Base-by-base conservation (phyloP, 1,139 yeast genomes). In the Hemisphaericaspora subhashii region DNA sequence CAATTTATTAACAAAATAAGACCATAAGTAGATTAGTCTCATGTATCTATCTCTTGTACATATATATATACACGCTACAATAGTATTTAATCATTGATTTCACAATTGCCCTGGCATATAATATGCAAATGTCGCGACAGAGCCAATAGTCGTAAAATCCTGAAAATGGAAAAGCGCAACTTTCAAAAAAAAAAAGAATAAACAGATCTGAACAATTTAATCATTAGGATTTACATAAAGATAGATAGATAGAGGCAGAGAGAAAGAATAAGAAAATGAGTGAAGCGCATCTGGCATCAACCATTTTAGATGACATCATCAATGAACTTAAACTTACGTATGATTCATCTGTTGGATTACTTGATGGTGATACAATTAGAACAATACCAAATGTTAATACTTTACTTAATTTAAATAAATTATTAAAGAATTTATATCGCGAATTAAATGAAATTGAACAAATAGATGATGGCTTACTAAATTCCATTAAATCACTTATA, bases 311-410 rank as follows among this genome's bases (percentile, higher is more conserved):
- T 36, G 76, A 75, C 43, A 74, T 83, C 16, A 64, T 83, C 37
- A 64, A 65, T 37, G 79, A 77, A 48, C 60, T 82, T 31, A 68
- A 72, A 38, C 60, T 83, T 43, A 65, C 75, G 1, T 83, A 79
- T 52, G 86, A 82, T 51, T 65, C 76, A 6, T 76, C 79, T 26
- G 66, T 74, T 12, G 88, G 89, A 1, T 57, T 77, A 37, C 60
- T 83, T 24, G 82, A 74, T 46, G 89, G 90, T 0, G 81, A 78
- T 20, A 57, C 72, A 14, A 66, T 77, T 1, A 62, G 75, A 24
- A 62, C 63, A 18, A 57, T 74, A 1, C 85, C 87, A 3, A 64
- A 59, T 31, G 55, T 73, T 22, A 62, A 68, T 31, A 64, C 71
- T 3, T 62, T 83, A 29, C 62, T 66, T 23, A 69, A 72, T 33